A percentile compares a stretch with the other conserved stretches of the same genome.
These are phyloP conservation scores for Clarireedia sp. DNA, from an alignment of 2,329 filamentous ascomycete species.

Conservation along the genomic window DNA sequence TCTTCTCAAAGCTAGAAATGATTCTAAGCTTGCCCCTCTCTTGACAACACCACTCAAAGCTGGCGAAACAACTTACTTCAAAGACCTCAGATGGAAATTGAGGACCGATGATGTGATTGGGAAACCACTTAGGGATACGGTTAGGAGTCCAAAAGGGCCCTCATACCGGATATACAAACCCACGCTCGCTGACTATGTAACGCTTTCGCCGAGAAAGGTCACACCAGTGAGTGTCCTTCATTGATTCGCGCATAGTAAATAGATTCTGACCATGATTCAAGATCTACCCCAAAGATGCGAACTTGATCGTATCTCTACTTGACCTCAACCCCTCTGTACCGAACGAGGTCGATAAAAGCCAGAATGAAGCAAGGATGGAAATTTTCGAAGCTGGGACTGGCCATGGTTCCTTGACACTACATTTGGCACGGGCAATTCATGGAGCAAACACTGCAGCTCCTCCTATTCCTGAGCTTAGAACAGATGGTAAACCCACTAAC, in stretches of 20 bases:
- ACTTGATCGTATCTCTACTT: constrained; percentile 65
- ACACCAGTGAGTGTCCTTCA: constrained; percentile 53
- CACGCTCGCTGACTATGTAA: constrained; percentile 66
- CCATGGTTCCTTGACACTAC: constrained; percentile 71
- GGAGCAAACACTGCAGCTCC: constrained; percentile 56
- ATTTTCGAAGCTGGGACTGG: constrained; percentile 81
- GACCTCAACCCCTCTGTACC: constrained; percentile 65
- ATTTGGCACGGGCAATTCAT: constrained; percentile 68
- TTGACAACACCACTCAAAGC: constrained; percentile 36
- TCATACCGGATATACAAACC: constrained; percentile 46
- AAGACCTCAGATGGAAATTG: constrained; percentile 20
- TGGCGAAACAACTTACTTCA: constrained; percentile 21
- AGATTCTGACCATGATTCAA: constrained; percentile 27
- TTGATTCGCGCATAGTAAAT: neutral
- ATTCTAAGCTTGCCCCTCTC: constrained; percentile 15
- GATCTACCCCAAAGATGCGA: constrained; percentile 70
- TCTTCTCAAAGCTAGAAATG: constrained; percentile 19
- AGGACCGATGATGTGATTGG: constrained; percentile 33
- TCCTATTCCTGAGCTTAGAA: constrained; percentile 21
- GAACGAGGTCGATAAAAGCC: constrained; percentile 24
- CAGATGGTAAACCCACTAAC: neutral
- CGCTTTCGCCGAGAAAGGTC: constrained; percentile 59
- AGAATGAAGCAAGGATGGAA: constrained; percentile 44
- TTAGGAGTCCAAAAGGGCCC: constrained; percentile 15
- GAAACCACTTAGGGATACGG: constrained; percentile 17